Evolutionary conservation across 164 flowering plant genomes (phyloP).

Genomic region (Chloranthus sessilifolius): DNA sequence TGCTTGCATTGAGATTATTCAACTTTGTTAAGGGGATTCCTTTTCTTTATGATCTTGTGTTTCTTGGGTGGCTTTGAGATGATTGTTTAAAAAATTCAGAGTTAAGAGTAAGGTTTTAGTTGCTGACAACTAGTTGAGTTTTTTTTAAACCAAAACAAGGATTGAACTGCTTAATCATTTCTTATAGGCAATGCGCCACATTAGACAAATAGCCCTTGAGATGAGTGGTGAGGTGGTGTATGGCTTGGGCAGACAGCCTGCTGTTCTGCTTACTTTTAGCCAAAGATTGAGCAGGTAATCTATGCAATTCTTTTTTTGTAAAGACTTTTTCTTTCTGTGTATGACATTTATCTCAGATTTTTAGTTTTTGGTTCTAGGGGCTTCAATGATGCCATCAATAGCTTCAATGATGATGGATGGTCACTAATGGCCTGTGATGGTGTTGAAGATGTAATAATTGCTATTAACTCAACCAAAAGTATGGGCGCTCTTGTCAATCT

Average conservation of each 20-base stretch:
- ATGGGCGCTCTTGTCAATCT: slow-evolving; percentile 28
- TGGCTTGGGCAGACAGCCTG: slow-evolving; percentile 91
- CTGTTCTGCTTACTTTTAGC: slow-evolving; percentile 87
- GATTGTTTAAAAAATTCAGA: no score
- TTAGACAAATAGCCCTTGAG: slow-evolving; percentile 92
- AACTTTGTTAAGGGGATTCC: no score
- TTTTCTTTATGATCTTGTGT: no score
- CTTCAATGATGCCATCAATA: slow-evolving; percentile 87
- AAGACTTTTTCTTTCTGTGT: background rate
- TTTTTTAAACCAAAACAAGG: slow-evolving; percentile 1
- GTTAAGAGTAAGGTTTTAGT: no score
- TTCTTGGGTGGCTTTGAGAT: no score
- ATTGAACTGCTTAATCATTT: slow-evolving; percentile 7
- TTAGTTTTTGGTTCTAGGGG: slow-evolving; percentile 50
- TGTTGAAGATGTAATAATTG: slow-evolving; percentile 69
- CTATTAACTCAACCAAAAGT: slow-evolving; percentile 63
- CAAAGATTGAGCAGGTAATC: slow-evolving; percentile 83
- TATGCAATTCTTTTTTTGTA: background rate
- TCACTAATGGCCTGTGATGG: slow-evolving; percentile 65
- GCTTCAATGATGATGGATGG: slow-evolving; percentile 96
- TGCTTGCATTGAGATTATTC: no score
- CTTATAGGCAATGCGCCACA: slow-evolving; percentile 68
- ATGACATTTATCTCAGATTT: no score
- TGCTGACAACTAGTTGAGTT: no score
- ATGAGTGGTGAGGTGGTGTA: slow-evolving; percentile 82